Base-by-base conservation (phyloP, 495 filamentous ascomycete genomes). In the Penicillium bovifimosum region DNA sequence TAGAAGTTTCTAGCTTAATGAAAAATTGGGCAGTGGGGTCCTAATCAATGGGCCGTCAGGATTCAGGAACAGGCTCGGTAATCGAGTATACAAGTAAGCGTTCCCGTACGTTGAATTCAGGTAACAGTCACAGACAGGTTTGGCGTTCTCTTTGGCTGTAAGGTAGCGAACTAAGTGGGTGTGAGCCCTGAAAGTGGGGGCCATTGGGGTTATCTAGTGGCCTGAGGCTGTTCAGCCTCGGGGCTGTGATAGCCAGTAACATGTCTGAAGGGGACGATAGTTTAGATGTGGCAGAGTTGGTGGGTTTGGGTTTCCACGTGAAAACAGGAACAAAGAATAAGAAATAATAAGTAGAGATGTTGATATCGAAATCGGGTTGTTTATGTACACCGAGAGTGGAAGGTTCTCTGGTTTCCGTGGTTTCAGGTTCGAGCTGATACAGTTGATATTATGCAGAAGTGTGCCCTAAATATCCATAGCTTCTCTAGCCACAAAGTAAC, bases 121-220 rank as follows among this genome's bases (percentile, higher is more conserved):
- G 62, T 65, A 65, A 54, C 47, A 50, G 60, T 40, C 45, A 61
- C 58, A 63, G 47, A 41, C 54, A 58, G 56, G 49, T 29, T 36
- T 34, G 34, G 57, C 17, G 50, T 36, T 60, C 57, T 65, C 60
- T 60, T 60, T 65, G 60, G 62, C 49, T 43, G 17, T 20, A 55
- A 45, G 6, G 24, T 45, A 28, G 42, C 46, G 52, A 63, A 65
- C 62, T 56, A 60, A 58, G 62, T 65, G 62, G 60, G 55, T 58
- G 50, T 53, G 58, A 66, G 63, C 63, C 63, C 60, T 66, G 63
- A 64, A 66, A 59, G 63, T 66, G 63, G 63, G 60, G 49, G 31
- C 27, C 14, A 24, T 51, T 44, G 31, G 41, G 43, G 46, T 8
- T 24, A 16, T 18, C 32, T 47, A 47, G 43, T 46, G 32, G 45